Evolutionary conservation across 1,284 basidiomycete genomes (phyloP).

Genomic region (Coniferiporia weirii): DNA sequence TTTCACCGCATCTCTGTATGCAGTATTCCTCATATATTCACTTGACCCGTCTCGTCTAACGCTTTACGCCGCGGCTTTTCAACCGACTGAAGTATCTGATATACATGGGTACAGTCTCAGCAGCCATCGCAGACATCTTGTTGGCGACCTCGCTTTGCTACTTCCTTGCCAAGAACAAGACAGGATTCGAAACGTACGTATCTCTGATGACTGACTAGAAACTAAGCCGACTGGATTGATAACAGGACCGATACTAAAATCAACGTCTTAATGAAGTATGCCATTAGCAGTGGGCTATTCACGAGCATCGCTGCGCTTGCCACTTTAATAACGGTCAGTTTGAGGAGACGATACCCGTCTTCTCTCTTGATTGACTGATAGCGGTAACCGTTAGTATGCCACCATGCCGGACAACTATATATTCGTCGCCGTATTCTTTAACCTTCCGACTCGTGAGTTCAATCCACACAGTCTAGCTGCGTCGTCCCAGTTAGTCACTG

Average conservation of each 20-base stretch:
- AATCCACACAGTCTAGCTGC: not conserved
- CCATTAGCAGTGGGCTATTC: slow-evolving; percentile 4
- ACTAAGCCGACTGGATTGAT: not conserved
- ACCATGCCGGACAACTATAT: slow-evolving; percentile 22
- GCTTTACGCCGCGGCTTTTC: too few relatives aligned
- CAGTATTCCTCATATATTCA: too few relatives aligned
- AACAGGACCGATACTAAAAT: slow-evolving; percentile 4
- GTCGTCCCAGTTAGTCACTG: not conserved
- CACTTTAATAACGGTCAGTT: slow-evolving; percentile 3
- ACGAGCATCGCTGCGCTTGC: slow-evolving; percentile 1
- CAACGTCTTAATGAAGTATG: slow-evolving; percentile 1
- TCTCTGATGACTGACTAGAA: not conserved
- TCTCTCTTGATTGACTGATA: not conserved
- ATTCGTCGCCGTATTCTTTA: slow-evolving; percentile 22
- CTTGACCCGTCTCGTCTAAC: too few relatives aligned
- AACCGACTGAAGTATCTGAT: too few relatives aligned
- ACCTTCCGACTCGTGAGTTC: slow-evolving; percentile 20
- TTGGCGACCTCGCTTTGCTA: too few relatives aligned
- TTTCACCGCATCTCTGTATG: too few relatives aligned
- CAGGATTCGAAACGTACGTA: too few relatives aligned
- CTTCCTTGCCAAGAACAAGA: too few relatives aligned
- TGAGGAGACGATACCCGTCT: not conserved
- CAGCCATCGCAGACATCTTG: too few relatives aligned
- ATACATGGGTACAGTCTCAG: too few relatives aligned
- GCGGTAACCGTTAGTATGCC: slow-evolving; percentile 18